Conservation (phyloP, 345 rosid species). For the Euphorbia lathyris region DNA sequence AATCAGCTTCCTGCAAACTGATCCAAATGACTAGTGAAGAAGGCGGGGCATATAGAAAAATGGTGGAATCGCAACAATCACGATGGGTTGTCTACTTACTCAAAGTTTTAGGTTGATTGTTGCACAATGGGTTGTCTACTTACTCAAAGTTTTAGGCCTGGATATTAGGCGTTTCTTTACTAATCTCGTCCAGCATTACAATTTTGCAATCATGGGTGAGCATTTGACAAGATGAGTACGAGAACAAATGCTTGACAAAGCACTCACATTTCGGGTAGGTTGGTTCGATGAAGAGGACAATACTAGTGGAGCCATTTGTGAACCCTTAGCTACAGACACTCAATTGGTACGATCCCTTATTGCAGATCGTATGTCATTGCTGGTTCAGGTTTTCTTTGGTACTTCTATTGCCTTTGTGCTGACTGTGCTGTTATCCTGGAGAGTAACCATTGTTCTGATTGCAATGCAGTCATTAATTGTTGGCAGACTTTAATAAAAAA, state of each 20-base stretch:
- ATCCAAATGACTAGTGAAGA: constrained; percentile 36
- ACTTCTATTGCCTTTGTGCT: constrained; percentile 23
- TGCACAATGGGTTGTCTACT: too few species aligned
- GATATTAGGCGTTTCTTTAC: constrained; percentile 21
- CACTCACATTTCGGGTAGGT: constrained; percentile 32
- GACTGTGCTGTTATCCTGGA: constrained; percentile 26
- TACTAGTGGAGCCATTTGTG: constrained; percentile 26
- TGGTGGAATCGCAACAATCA: constrained; percentile 40
- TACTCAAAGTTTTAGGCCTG: constrained; percentile 24
- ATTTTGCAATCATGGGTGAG: constrained; percentile 37
- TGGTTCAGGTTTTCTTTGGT: constrained; percentile 25
- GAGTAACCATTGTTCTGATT: constrained; percentile 24
- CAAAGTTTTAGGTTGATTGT: too few species aligned
- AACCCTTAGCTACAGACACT: constrained; percentile 34
- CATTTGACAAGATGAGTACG: constrained; percentile 26
- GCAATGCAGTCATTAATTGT: constrained; percentile 29
- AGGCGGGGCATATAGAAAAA: constrained; percentile 30
- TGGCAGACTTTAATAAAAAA: constrained; percentile 25
- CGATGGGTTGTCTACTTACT: too few species aligned
- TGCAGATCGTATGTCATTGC: constrained; percentile 28
- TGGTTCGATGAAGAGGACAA: constrained; percentile 43
- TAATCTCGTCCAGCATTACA: constrained; percentile 36
- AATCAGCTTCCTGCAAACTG: constrained; percentile 42
- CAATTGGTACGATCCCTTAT: constrained; percentile 26
- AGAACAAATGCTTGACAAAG: constrained; percentile 25